These are phyloP conservation scores for Narthecium ossifragum DNA, from an alignment of 106 monocot species.

Conservation along the genomic window DNA sequence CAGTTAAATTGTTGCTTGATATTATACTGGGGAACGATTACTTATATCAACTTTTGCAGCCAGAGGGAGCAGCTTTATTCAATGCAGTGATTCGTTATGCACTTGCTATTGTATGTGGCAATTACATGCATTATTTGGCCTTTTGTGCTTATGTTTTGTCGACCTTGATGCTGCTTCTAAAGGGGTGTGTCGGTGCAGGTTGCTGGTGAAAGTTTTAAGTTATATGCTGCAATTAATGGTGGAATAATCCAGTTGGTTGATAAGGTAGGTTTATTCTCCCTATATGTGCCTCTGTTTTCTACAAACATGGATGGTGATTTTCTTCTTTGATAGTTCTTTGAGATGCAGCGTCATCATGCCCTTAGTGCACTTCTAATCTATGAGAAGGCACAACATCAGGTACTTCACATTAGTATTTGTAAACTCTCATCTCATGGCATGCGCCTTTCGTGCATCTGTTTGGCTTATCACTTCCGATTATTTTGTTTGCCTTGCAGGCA, in stretches of 20 bases:
- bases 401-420: no score
- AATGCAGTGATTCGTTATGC: constrained; percentile 61
- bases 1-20: no score
- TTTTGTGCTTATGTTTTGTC: not conserved
- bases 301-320: not conserved
- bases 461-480: no score
- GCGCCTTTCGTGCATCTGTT: no score
- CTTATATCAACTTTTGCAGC: constrained; percentile 51
- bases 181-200: constrained; percentile 31
- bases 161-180: no score
- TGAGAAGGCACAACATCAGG: constrained; percentile 56
- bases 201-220: constrained; percentile 55
- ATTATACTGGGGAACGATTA: no score
- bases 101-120: constrained; percentile 54
- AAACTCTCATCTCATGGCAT: no score
- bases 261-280: constrained; percentile 25
- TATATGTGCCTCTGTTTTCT: not conserved
- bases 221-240: constrained; percentile 57
- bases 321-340: constrained; percentile 58
- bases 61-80: constrained; percentile 53
- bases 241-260: constrained; percentile 66
- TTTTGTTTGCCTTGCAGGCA: constrained; percentile 34
- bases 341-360: constrained; percentile 69
- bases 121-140: not conserved
- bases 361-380: constrained; percentile 73